Evolutionary conservation across 2,329 filamentous ascomycete species (phyloP), one percentile per base, ranked within the genome.

Genomic region (Colletotrichum spaethianum): DNA sequence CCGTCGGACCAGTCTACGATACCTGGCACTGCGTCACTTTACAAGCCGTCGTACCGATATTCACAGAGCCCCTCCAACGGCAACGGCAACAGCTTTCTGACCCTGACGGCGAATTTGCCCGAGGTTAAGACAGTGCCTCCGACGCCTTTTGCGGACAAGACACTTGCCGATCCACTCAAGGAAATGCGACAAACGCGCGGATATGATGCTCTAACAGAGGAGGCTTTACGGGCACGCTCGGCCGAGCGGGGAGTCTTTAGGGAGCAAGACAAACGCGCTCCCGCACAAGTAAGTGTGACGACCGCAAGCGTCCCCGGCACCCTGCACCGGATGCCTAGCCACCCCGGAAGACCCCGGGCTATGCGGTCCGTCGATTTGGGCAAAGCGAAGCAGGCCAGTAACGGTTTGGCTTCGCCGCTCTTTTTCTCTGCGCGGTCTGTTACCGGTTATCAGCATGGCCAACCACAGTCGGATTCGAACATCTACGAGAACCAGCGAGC

Each of bases 271-370:
- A 91, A 92, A 75, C 91, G 93, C 72, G 88, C 88, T 2, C 87
- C 87, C 50, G 86, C 93, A 1, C 90, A 89, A 74, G 86, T 94
- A 2, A 89, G 89, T 4, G 76, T 94, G 33, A 93, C 88, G 78
- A 89, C 87, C 4, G 86, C 90, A 1, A 83, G 88, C 28, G 92
- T 88, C 1, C 87, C 91, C 4, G 93, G 93, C 69, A 90, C 79
- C 79, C 86, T 86, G 75, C 90, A 85, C 76, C 83, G 79, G 79
- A 60, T 46, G 38, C 72, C 62, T 73, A 75, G 57, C 44, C 36
- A 46, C 40, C 73, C 62, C 73, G 74, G 57, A 44, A 66, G 78
- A 75, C 86, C 80, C 11, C 85, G 86, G 14, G 83, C 87, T 20
- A 83, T 86, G 59, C 81, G 83, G 40, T 87, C 87, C 0, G 78